Percentiles rank a stretch among this genome's conserved stretches.
Evolutionary conservation across 176 grass and related monocot species (phyloP).

Genomic region (Musa troglodytarum): DNA sequence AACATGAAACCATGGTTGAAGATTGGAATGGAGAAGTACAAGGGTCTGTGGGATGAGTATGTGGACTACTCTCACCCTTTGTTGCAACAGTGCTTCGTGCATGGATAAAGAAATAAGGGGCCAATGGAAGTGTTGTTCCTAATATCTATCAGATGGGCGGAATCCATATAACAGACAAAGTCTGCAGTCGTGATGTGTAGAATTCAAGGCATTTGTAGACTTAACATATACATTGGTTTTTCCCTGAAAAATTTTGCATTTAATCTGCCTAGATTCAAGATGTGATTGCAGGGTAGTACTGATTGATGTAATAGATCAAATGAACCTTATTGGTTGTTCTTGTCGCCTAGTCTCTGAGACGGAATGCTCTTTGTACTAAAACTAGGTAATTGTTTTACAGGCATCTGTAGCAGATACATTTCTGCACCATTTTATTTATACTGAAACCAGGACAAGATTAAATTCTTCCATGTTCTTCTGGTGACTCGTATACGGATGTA

Average conservation of each 20-base stretch:
- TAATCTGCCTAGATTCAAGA: neutral
- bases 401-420: neutral
- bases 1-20: conserved; percentile 99
- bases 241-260: neutral
- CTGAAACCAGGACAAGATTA: neutral
- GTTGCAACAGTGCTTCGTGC: conserved; percentile 76
- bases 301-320: neutral
- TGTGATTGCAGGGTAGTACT: neutral
- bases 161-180: neutral
- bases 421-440: neutral
- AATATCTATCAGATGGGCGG: neutral
- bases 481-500: too few species aligned
- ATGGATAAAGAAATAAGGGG: conserved; percentile 27
- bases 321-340: conserved; percentile 1
- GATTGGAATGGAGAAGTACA: conserved; percentile 99
- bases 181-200: neutral
- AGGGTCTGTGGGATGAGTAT: conserved; percentile 88
- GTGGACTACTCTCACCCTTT: conserved; percentile 91
- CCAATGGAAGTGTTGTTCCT: neutral
- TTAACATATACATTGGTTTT: neutral
- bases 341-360: neutral
- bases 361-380: neutral
- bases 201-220: neutral
- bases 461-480: neutral
- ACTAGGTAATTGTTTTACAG: neutral